Base-by-base conservation (phyloP, 2,329 filamentous ascomycete genomes). In the Claviceps sp. region DNA sequence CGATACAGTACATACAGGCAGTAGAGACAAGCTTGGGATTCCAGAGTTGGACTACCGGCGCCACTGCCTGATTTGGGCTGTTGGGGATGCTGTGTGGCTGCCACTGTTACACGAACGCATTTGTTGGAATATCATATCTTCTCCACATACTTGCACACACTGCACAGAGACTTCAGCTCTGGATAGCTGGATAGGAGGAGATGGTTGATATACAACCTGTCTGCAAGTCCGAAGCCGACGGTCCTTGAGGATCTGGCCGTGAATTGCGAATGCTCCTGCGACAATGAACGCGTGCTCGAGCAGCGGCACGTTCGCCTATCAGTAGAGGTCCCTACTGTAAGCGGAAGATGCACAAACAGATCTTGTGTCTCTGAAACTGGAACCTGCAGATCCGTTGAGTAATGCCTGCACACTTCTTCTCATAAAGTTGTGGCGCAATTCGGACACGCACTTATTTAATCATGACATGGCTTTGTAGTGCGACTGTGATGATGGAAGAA, bases 61-160 rank as follows among this genome's bases (percentile, higher is more conserved):
- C 50, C 50, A 51, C 41, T 51, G 44, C 37, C 44, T 24, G 43
- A 37, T 51, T 41, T 51, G 13, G 44, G 44, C 18, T 26, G 13
- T 45, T 22, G 22, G 13, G 37, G 26, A n/a, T 41, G 44, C 37
- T 47, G 48, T 30, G 22, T 43, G 30, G 52, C 40, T 20, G 22
- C 18, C 24, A 11, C 11, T 40, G 44, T 45, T 22, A 44, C 38
- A 45, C 43, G 30, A 40, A 53, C 20, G 26, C 16, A 24, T 48
- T 14, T 37, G 4, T 46, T 22, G 30, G 13, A 44, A 37, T 26
- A 11, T 20, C 48, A 48, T 42, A 45, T 3, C 37, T 48, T 26
- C 18, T 43, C n/a, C 20, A 24, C 11, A 48, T 4, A 37, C 48
- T 20, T 37, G 37, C 26, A 38, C 3, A 53, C 14, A 26, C 22